phyloP scores from a whole-genome alignment of 1,284 basidiomycete genomes.

The Bjerkandera adusta region DNA sequence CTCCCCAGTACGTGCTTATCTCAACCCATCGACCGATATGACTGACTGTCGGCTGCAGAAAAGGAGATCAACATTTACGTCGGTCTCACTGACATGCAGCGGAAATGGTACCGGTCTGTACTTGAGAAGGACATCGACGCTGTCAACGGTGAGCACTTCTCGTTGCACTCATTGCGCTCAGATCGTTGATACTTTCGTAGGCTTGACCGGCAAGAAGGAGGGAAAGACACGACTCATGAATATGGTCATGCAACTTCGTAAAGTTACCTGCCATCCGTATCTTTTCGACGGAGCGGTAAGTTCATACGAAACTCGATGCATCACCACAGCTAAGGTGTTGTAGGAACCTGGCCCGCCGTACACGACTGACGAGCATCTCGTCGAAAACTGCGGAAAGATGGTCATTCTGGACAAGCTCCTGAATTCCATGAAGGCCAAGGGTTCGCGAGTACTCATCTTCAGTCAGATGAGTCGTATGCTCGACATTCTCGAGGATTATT shows the following conservation, averaged over 20 bases:
- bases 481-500: slow-evolving; percentile 98
- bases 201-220: slow-evolving; percentile 94
- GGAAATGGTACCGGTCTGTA: slow-evolving; percentile 96
- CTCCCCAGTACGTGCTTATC: slow-evolving; percentile 69
- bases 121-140: slow-evolving; percentile 99
- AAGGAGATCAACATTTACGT: slow-evolving; percentile 99
- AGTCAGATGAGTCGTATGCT: slow-evolving; percentile 94
- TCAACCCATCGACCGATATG: background rate
- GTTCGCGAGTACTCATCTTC: slow-evolving; percentile 95
- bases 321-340: background rate
- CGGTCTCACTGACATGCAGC: slow-evolving; percentile 96
- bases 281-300: slow-evolving; percentile 83
- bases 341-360: slow-evolving; percentile 97
- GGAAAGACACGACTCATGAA: slow-evolving; percentile 98
- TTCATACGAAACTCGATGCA: slow-evolving; percentile 4
- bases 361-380: slow-evolving; percentile 96
- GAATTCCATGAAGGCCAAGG: slow-evolving; percentile 86
- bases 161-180: background rate
- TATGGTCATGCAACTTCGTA: slow-evolving; percentile 97
- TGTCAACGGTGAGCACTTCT: slow-evolving; percentile 70
- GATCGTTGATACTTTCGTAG: no score
- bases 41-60: slow-evolving; percentile 46
- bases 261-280: slow-evolving; percentile 84
- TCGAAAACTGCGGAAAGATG: slow-evolving; percentile 98
- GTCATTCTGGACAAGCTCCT: slow-evolving; percentile 95